Base-by-base conservation (phyloP, 2,329 filamentous ascomycete genomes). In the Monosporascus sp. region DNA sequence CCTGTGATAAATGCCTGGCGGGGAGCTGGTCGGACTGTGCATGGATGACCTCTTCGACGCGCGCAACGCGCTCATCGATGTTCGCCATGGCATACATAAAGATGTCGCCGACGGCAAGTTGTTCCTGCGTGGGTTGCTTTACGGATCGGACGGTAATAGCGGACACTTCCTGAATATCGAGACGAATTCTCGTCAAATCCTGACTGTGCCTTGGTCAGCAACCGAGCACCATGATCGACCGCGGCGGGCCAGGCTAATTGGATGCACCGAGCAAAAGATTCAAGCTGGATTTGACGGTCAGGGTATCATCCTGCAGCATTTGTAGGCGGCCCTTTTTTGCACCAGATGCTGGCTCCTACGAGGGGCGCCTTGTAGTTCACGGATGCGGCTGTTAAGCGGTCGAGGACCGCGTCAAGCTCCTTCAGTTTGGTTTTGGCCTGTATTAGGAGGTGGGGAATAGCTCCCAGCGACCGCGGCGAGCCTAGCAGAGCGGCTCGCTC, bases 241-340 rank as follows among this genome's bases (percentile, higher is more conserved):
- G 24, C 6, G 24, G 24, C 6, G 24, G 24, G 24, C 24, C 63
- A 46, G 62, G 65, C 62, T 61, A 68, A 51, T 65, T 63, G 17
- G 60, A 63, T 1, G 64, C 62, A 2, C 65, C 65, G 17, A 65
- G 60, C 49, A 66, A 55, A 24, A 67, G 59, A 49, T 66, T 68
- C 37, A 67, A 46, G 47, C 58, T 65, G 45, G 58, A 62, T 51
- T 66, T 66, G 46, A 68, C 55, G 2, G 59, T 56, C 11, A 59
- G 58, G 41, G 66, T 60, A 26, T 62, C 62, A 37, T 62, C 60
- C 47, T 67, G 66, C 40, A 67, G 51, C 4, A 37, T 50, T 46
- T 64, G 61, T 11, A 67, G 51, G 35, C 52, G 61, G 20, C 40
- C 44, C 41, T 37, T 63, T 54, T 17, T 57, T 63, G 31, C 58